Evolutionary conservation across 495 filamentous ascomycete genomes (phyloP).

Genomic region (Echria macrotheca): DNA sequence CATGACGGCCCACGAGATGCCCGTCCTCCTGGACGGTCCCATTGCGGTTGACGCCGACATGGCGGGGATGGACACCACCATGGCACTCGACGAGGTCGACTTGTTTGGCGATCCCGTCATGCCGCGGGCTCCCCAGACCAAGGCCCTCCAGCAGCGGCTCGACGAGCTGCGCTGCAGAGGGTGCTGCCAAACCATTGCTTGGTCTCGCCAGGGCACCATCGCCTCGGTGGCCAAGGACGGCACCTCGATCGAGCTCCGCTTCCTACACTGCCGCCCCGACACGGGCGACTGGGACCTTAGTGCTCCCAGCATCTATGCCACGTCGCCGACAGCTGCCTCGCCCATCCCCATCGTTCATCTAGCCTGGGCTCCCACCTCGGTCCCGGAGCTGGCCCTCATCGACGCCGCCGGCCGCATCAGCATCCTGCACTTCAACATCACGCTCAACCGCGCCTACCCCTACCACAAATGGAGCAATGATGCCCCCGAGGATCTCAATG

Average conservation of each 20-base stretch:
- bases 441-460: constrained; percentile 59
- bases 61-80: constrained; percentile 51
- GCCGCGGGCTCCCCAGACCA: constrained; percentile 45
- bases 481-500: constrained; percentile 62
- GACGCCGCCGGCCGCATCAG: constrained; percentile 69
- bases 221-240: constrained; percentile 74
- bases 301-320: constrained; percentile 42
- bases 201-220: constrained; percentile 86
- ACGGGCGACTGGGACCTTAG: constrained; percentile 77
- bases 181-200: constrained; percentile 81
- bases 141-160: constrained; percentile 64
- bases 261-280: constrained; percentile 62
- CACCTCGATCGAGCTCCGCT: constrained; percentile 59
- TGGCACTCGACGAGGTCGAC: constrained; percentile 64
- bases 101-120: constrained; percentile 67
- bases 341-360: constrained; percentile 60
- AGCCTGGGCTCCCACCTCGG: constrained; percentile 66
- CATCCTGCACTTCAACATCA: constrained; percentile 56
- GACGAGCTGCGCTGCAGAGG: constrained; percentile 75
- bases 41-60: constrained; percentile 67
- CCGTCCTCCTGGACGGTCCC: constrained; percentile 15
- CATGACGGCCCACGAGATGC: constrained; percentile 19
- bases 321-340: constrained; percentile 28
- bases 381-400: constrained; percentile 66
- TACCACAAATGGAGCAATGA: constrained; percentile 53